Percentiles rank a stretch among this genome's conserved stretches.
phyloP scores from a whole-genome alignment of 257 asterid species.

The Galeopsis tetrahit region DNA sequence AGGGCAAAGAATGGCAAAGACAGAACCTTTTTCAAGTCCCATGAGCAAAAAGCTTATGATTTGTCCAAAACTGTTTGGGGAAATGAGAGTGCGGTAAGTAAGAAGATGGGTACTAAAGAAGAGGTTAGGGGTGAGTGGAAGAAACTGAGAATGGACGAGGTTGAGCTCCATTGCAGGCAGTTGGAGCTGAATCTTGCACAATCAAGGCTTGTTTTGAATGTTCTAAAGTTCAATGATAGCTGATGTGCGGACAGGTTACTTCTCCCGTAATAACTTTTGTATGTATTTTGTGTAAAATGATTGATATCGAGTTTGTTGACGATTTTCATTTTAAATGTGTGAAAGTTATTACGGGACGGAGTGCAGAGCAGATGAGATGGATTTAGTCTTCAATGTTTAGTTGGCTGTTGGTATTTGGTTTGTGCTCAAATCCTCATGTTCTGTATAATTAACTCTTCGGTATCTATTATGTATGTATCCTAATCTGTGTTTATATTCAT shows the following conservation, averaged over 20 bases:
- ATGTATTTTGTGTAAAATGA: too few relatives aligned
- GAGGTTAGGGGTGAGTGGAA: slow-evolving; percentile 42
- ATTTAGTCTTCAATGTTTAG: not conserved
- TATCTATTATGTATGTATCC: not conserved
- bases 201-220: slow-evolving; percentile 42
- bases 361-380: not conserved
- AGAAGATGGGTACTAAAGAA: slow-evolving; percentile 29
- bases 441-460: slow-evolving; percentile 18
- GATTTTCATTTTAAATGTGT: too few relatives aligned
- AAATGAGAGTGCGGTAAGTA: slow-evolving; percentile 25
- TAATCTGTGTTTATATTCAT: slow-evolving; percentile 23
- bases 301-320: too few relatives aligned
- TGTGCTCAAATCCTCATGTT: not conserved
- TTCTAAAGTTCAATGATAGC: slow-evolving; percentile 24
- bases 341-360: too few relatives aligned
- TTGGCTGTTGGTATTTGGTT: not conserved
- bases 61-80: slow-evolving; percentile 64
- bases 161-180: slow-evolving; percentile 35
- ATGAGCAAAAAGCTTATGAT: slow-evolving; percentile 54
- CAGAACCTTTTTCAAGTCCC: slow-evolving; percentile 42
- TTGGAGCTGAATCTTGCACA: slow-evolving; percentile 43
- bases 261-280: too few relatives aligned
- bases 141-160: slow-evolving; percentile 39
- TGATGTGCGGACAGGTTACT: slow-evolving; percentile 25
- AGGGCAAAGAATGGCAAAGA: slow-evolving; percentile 52